Percentiles rank a stretch among this genome's conserved stretches.
These are phyloP conservation scores for Prunella vulgaris DNA, from an alignment of 257 asterid species.

Conservation along the genomic window DNA sequence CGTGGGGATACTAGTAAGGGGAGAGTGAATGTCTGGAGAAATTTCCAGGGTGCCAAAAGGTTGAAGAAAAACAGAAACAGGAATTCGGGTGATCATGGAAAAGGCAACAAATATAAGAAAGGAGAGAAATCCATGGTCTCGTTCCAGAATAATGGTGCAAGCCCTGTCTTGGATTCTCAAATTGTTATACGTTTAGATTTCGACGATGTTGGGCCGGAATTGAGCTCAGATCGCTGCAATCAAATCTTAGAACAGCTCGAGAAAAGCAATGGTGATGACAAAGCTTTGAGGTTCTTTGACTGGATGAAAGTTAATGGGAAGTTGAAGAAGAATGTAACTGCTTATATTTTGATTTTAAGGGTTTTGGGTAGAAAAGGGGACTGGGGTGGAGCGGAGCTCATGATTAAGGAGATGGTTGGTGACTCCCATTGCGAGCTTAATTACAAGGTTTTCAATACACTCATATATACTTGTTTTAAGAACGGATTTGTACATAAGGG, in stretches of 20 bases:
- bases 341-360: slow-evolving; percentile 63
- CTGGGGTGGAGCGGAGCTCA: slow-evolving; percentile 59
- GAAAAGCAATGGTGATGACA: slow-evolving; percentile 30
- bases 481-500: slow-evolving; percentile 60
- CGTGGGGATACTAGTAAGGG: slow-evolving; percentile 24
- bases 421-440: slow-evolving; percentile 48
- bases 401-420: slow-evolving; percentile 55
- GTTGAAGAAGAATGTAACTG: slow-evolving; percentile 56
- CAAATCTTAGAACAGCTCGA: slow-evolving; percentile 58
- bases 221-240: slow-evolving; percentile 54
- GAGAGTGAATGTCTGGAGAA: slow-evolving; percentile 48
- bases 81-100: slow-evolving; percentile 20
- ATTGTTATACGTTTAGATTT: slow-evolving; percentile 22
- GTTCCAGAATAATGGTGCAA: slow-evolving; percentile 17
- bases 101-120: slow-evolving; percentile 18
- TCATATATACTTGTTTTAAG: slow-evolving; percentile 65
- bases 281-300: slow-evolving; percentile 55
- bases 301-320: slow-evolving; percentile 81
- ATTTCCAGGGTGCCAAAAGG: slow-evolving; percentile 31
- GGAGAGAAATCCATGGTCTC: slow-evolving; percentile 21
- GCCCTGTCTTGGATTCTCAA: slow-evolving; percentile 23
- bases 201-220: slow-evolving; percentile 24
- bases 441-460: slow-evolving; percentile 60
- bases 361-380: slow-evolving; percentile 67
- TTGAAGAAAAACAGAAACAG: slow-evolving; percentile 21